Evolutionary conservation across 2,329 filamentous ascomycete genomes (phyloP).

Genomic region (Neonectria magnoliae): DNA sequence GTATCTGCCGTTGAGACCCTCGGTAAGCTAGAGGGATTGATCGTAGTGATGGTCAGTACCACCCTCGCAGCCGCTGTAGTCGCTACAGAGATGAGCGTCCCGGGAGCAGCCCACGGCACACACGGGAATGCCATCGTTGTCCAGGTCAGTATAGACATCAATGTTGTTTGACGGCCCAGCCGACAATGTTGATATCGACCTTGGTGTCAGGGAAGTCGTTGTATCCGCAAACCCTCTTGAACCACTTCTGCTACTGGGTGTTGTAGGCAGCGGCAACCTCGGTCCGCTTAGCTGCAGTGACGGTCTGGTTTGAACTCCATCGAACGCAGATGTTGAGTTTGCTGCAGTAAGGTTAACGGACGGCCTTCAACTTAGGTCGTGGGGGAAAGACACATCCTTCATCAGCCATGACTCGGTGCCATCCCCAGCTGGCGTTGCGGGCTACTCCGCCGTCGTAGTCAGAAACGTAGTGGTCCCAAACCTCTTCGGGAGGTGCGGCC

Average conservation of each 20-base stretch:
- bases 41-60: conserved; percentile 52
- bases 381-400: conserved; percentile 38
- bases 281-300: conserved; percentile 51
- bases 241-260: conserved; percentile 53
- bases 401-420: conserved; percentile 45
- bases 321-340: conserved; percentile 49
- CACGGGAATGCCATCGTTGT: conserved; percentile 52
- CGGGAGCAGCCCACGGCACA: conserved; percentile 51
- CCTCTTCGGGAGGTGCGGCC: conserved; percentile 24
- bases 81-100: conserved; percentile 55
- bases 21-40: conserved; percentile 57
- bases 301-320: conserved; percentile 52
- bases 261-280: conserved; percentile 48
- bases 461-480: conserved; percentile 30
- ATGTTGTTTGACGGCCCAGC: conserved; percentile 53
- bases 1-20: conserved; percentile 54
- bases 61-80: conserved; percentile 51
- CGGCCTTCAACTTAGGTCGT: not conserved
- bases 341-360: not conserved
- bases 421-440: conserved; percentile 44
- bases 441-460: conserved; percentile 29
- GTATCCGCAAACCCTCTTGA: conserved; percentile 54
- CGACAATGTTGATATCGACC: conserved; percentile 52
- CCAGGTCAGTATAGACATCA: conserved; percentile 53
- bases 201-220: conserved; percentile 54